Percentiles rank a stretch among this genome's conserved stretches.
Evolutionary conservation across 768 basidiomycete genomes (phyloP).

Genomic region (Pulveroboletus sp.): DNA sequence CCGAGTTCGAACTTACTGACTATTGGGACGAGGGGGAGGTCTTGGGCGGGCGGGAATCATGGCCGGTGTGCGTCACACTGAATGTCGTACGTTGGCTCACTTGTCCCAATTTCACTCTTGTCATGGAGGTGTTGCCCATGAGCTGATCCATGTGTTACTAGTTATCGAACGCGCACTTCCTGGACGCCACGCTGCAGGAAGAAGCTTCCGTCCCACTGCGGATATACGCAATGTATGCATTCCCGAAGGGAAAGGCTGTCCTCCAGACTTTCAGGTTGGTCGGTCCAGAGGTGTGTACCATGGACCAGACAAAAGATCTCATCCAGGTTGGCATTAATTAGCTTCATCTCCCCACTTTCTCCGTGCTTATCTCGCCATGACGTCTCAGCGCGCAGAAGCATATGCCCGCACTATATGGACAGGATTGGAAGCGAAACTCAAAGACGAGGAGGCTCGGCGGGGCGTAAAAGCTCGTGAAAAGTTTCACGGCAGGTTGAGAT

Average conservation of each 20-base stretch:
- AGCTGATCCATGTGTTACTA: slow-evolving; percentile 22
- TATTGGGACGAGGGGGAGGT: slow-evolving; percentile 82
- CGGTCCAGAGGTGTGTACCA: slow-evolving; percentile 56
- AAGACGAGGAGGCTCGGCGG: slow-evolving; percentile 57
- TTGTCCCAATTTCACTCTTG: neutral
- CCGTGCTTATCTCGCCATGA: slow-evolving; percentile 42
- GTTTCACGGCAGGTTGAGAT: too few species aligned
- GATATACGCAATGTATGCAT: slow-evolving; percentile 59
- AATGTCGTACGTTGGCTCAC: slow-evolving; percentile 54
- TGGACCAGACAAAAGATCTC: slow-evolving; percentile 44
- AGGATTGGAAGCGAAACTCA: slow-evolving; percentile 59
- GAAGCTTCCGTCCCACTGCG: slow-evolving; percentile 62
- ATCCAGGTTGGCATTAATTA: slow-evolving; percentile 43
- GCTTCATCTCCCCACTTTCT: neutral
- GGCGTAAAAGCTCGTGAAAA: slow-evolving; percentile 30
- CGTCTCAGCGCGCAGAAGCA: slow-evolving; percentile 57
- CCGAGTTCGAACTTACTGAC: slow-evolving; percentile 84
- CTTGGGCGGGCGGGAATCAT: slow-evolving; percentile 53
- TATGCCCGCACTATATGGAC: slow-evolving; percentile 54
- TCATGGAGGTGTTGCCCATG: neutral
- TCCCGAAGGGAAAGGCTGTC: slow-evolving; percentile 36
- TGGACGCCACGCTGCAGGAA: slow-evolving; percentile 60
- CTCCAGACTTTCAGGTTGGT: slow-evolving; percentile 63
- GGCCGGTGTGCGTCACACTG: slow-evolving; percentile 77
- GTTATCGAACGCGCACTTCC: slow-evolving; percentile 50